phyloP scores from a whole-genome alignment of 2,329 filamentous ascomycete genomes.

The Beauveria australis region DNA sequence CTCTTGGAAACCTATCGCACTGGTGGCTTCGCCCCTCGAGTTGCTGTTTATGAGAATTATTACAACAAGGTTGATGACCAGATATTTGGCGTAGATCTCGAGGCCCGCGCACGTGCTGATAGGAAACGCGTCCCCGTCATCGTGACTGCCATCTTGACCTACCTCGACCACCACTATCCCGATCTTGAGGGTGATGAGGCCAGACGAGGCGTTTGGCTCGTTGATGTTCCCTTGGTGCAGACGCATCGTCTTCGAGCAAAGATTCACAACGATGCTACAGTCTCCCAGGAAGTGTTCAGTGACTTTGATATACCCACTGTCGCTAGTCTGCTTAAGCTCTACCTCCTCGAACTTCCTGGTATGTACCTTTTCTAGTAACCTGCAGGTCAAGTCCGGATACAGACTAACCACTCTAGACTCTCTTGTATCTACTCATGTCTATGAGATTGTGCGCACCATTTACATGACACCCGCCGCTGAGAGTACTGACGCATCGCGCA shows the following conservation, averaged over 20 bases:
- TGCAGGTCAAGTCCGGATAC: background rate
- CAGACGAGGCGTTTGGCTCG: slow-evolving; percentile 84
- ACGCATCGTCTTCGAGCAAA: slow-evolving; percentile 76
- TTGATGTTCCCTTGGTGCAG: slow-evolving; percentile 77
- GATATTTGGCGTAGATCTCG: slow-evolving; percentile 96
- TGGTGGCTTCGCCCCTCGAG: slow-evolving; percentile 81
- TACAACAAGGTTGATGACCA: slow-evolving; percentile 98
- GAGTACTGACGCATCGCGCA: slow-evolving; percentile 65
- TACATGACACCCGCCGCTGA: slow-evolving; percentile 78
- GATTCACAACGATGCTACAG: slow-evolving; percentile 79
- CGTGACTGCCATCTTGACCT: slow-evolving; percentile 87
- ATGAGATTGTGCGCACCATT: slow-evolving; percentile 97
- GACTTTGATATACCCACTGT: slow-evolving; percentile 93
- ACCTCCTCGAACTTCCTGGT: slow-evolving; percentile 91
- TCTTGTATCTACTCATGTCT: slow-evolving; percentile 95
- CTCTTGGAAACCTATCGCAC: slow-evolving; percentile 95
- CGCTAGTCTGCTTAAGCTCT: slow-evolving; percentile 86
- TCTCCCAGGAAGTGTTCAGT: slow-evolving; percentile 67
- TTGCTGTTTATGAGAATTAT: slow-evolving; percentile 95
- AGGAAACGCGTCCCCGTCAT: slow-evolving; percentile 91
- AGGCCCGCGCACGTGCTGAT: slow-evolving; percentile 85
- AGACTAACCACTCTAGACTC: slow-evolving; percentile 57
- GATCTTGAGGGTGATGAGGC: slow-evolving; percentile 96
- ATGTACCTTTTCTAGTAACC: slow-evolving; percentile 27
- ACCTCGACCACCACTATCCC: slow-evolving; percentile 92